phyloP scores from a whole-genome alignment of 805 yeast species.

The Ogataea methanolica region DNA sequence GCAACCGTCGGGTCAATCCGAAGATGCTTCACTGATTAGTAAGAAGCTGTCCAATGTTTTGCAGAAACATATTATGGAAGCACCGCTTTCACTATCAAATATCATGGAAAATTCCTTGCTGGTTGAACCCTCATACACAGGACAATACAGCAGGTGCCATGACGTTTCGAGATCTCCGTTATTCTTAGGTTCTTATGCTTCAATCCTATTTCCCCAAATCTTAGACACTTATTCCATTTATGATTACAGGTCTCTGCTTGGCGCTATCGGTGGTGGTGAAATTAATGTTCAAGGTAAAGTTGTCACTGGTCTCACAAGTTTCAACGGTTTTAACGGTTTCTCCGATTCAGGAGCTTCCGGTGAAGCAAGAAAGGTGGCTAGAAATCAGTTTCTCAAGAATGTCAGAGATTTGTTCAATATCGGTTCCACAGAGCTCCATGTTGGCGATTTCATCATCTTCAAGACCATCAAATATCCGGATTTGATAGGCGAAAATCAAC shows the following conservation, averaged over 20 bases:
- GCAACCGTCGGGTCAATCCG: slow-evolving; percentile 1
- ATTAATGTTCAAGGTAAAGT: neutral
- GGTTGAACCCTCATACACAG: slow-evolving; percentile 56
- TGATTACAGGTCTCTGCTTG: slow-evolving; percentile 45
- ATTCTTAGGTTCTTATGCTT: slow-evolving; percentile 57
- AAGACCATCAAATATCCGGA: slow-evolving; percentile 44
- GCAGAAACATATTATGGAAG: slow-evolving; percentile 35
- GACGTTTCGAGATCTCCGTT: slow-evolving; percentile 50
- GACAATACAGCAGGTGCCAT: slow-evolving; percentile 39
- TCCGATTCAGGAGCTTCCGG: neutral
- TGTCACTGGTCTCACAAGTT: too few relatives aligned
- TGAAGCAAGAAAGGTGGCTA: slow-evolving; percentile 12
- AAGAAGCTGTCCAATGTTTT: slow-evolving; percentile 35
- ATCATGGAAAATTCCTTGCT: slow-evolving; percentile 61
- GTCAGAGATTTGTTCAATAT: slow-evolving; percentile 62
- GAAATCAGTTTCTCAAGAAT: slow-evolving; percentile 49
- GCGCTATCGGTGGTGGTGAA: slow-evolving; percentile 45
- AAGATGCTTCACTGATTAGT: slow-evolving; percentile 5
- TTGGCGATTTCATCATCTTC: slow-evolving; percentile 53
- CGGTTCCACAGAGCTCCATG: slow-evolving; percentile 52
- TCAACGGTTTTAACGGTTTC: too few relatives aligned
- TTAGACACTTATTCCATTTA: slow-evolving; percentile 54
- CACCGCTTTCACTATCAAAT: slow-evolving; percentile 43
- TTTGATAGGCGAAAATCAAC: slow-evolving; percentile 24
- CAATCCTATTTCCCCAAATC: slow-evolving; percentile 58